phyloP scores from a whole-genome alignment of 768 basidiomycete genomes.

The Rhodotorula diobovata region DNA sequence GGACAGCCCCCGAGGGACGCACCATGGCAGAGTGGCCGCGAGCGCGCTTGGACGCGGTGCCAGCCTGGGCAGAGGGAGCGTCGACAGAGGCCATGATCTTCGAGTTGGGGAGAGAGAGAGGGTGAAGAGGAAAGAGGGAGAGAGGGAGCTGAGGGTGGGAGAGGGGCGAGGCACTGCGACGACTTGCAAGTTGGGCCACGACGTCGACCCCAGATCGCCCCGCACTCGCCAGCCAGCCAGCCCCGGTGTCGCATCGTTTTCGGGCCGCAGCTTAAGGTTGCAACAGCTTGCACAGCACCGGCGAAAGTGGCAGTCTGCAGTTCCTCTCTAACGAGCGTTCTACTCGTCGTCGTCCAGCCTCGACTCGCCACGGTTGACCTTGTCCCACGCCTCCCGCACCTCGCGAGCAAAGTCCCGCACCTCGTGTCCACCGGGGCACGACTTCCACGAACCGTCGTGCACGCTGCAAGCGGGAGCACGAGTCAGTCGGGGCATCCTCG shows the following conservation, averaged over 20 bases:
- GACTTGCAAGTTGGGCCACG: too few relatives aligned
- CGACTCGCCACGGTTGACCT: slow-evolving; percentile 54
- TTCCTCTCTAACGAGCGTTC: background rate
- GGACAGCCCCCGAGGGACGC: background rate
- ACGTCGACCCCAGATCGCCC: too few relatives aligned
- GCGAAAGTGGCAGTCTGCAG: too few relatives aligned
- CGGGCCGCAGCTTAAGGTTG: too few relatives aligned
- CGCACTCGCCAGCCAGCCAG: too few relatives aligned
- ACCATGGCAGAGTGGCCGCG: slow-evolving; percentile 16
- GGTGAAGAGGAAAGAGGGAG: background rate
- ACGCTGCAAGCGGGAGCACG: slow-evolving; percentile 56
- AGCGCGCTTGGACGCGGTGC: slow-evolving; percentile 6
- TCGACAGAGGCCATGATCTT: background rate
- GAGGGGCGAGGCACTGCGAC: too few relatives aligned
- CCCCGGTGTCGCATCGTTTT: too few relatives aligned
- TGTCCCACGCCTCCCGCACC: slow-evolving; percentile 68
- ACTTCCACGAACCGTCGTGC: slow-evolving; percentile 66
- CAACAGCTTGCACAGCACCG: too few relatives aligned
- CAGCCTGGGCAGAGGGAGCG: background rate
- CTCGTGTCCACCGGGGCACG: slow-evolving; percentile 74
- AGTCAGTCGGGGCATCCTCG: too few relatives aligned
- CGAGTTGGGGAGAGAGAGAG: background rate
- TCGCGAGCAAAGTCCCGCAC: slow-evolving; percentile 68
- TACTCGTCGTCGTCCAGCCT: background rate
- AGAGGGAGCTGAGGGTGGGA: too few relatives aligned